Evolutionary conservation across 208 protist species (phyloP).

Genomic region (Leishmania major): DNA sequence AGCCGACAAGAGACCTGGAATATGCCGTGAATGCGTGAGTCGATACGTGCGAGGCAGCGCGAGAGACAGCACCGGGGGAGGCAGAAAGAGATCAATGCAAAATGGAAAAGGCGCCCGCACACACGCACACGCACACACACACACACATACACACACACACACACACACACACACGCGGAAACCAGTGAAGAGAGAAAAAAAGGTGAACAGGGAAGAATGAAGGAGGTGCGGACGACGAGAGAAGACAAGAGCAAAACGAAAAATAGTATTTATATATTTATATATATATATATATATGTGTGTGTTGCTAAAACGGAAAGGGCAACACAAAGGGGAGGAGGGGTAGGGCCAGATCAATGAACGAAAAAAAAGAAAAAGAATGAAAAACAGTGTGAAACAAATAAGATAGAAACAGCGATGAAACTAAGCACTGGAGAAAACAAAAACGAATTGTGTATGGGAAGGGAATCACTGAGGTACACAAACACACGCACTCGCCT

Average conservation of each 20-base stretch:
- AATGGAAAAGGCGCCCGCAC: background rate
- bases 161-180: background rate
- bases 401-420: conserved; percentile 14
- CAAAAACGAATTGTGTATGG: conserved; percentile 20
- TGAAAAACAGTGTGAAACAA: conserved; percentile 19
- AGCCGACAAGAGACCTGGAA: background rate
- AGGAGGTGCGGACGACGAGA: background rate
- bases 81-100: conserved; percentile 1
- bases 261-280: background rate
- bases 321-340: background rate
- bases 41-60: background rate
- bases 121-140: background rate
- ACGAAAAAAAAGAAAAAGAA: background rate
- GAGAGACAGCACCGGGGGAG: background rate
- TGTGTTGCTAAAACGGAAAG: background rate
- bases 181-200: background rate
- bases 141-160: background rate
- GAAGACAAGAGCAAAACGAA: background rate
- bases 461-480: background rate
- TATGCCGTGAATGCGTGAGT: background rate
- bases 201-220: background rate
- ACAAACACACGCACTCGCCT: background rate
- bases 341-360: background rate
- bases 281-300: no score
- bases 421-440: conserved; percentile 9